Conservation (phyloP, 495 filamentous ascomycete genomes). For the Neurospora sublineolata region DNA sequence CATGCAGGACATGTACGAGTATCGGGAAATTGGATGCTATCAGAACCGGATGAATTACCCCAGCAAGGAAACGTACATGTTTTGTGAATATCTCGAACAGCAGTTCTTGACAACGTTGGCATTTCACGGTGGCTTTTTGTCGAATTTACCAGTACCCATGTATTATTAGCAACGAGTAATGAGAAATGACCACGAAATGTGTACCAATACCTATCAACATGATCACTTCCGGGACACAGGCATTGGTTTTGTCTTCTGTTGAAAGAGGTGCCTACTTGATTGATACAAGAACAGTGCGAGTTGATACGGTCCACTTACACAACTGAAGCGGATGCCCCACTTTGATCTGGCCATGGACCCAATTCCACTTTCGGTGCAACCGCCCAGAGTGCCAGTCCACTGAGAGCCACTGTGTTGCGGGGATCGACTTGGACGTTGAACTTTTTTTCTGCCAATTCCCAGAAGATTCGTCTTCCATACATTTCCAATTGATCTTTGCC, state of each 20-base stretch:
- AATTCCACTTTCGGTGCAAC: neutral
- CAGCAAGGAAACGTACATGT: neutral
- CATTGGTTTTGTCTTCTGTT: neutral
- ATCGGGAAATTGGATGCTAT: neutral
- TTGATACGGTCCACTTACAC: neutral
- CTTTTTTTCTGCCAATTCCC: slow-evolving; percentile 18
- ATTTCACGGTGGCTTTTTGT: neutral
- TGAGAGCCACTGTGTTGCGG: neutral
- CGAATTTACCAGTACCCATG: neutral
- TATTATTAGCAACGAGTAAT: neutral
- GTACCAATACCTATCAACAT: neutral
- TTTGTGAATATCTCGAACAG: neutral
- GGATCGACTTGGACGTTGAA: slow-evolving; percentile 3
- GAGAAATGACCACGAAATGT: neutral
- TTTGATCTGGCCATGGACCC: neutral
- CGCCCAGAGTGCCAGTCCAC: neutral
- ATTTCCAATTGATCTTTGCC: neutral
- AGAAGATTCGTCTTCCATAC: neutral
- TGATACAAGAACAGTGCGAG: neutral
- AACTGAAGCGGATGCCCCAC: neutral
- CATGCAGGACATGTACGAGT: neutral
- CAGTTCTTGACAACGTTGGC: neutral
- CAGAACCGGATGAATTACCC: neutral
- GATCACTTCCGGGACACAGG: neutral
- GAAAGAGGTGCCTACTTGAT: neutral